Conservation (phyloP, 371 early-diverging fungal genomes). For the Conidiobolus incongruus region DNA sequence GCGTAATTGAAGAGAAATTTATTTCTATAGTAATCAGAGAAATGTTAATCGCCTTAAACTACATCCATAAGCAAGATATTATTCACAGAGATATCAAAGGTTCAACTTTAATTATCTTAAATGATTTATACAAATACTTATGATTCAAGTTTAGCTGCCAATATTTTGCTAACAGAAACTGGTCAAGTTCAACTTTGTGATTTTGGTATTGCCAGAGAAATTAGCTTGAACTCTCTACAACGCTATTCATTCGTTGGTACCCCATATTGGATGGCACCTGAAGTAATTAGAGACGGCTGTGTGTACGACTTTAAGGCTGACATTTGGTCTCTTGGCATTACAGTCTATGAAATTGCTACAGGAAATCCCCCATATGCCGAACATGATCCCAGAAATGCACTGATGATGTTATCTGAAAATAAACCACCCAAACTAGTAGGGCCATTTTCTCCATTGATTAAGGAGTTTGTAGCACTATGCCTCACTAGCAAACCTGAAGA, state of each 20-base stretch:
- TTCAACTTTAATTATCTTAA: no score
- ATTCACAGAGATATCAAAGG: constrained; percentile 96
- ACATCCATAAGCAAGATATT: constrained; percentile 81
- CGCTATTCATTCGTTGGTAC: constrained; percentile 78
- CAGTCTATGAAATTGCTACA: constrained; percentile 85
- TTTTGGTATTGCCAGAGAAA: constrained; percentile 65
- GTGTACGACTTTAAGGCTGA: constrained; percentile 63
- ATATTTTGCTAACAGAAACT: constrained; percentile 71
- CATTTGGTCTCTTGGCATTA: constrained; percentile 90
- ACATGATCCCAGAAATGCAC: constrained; percentile 74
- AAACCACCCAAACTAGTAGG: constrained; percentile 51
- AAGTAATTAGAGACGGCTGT: constrained; percentile 62
- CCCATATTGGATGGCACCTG: constrained; percentile 85
- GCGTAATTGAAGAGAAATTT: constrained; percentile 66
- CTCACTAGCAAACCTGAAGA: constrained; percentile 69
- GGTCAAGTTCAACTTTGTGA: constrained; percentile 91
- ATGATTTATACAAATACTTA: no score
- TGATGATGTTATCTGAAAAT: constrained; percentile 60
- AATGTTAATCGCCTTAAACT: constrained; percentile 65
- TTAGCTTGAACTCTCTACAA: constrained; percentile 39
- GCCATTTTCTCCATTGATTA: constrained; percentile 42
- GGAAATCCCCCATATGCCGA: constrained; percentile 89
- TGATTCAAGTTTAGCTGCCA: constrained; percentile 37
- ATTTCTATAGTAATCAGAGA: constrained; percentile 73
- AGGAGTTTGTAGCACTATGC: constrained; percentile 76